Conservation (phyloP, 2,329 filamentous ascomycete genomes). For the Cadophora malorum region DNA sequence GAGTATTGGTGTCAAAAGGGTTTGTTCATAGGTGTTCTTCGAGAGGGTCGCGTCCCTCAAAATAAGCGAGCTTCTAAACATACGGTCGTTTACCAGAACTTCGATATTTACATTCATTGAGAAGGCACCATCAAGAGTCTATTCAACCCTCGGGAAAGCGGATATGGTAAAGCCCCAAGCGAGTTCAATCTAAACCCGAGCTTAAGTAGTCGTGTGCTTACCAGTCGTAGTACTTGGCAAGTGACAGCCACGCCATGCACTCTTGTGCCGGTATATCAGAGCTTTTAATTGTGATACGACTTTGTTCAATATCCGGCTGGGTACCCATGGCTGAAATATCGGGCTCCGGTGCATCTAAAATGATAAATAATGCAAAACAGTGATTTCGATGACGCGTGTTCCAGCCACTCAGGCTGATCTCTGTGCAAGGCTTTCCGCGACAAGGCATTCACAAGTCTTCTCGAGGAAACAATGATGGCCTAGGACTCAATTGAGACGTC, state of each 20-base stretch:
- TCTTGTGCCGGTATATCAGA: slow-evolving; percentile 10
- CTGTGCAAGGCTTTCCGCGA: no score
- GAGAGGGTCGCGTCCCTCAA: not conserved
- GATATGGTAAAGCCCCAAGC: not conserved
- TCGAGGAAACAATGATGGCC: no score
- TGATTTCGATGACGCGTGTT: not conserved
- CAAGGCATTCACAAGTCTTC: no score
- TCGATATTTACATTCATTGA: no score
- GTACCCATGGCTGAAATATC: not conserved
- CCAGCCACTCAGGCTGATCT: not conserved
- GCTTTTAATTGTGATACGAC: not conserved
- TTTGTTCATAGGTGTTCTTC: not conserved
- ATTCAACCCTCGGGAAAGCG: not conserved
- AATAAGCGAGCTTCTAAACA: slow-evolving; percentile 8
- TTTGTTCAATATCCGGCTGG: not conserved
- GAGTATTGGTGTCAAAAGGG: no score
- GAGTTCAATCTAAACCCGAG: not conserved
- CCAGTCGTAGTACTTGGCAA: not conserved
- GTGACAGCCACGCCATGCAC: not conserved
- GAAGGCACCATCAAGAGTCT: no score
- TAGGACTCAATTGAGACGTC: no score
- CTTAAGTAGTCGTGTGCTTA: slow-evolving; percentile 6
- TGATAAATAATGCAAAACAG: not conserved
- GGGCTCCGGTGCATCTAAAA: not conserved
- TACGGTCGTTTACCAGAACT: no score